These are phyloP conservation scores for Massospora cicadina DNA, from an alignment of 371 early-diverging fungal genomes.

Conservation along the genomic window DNA sequence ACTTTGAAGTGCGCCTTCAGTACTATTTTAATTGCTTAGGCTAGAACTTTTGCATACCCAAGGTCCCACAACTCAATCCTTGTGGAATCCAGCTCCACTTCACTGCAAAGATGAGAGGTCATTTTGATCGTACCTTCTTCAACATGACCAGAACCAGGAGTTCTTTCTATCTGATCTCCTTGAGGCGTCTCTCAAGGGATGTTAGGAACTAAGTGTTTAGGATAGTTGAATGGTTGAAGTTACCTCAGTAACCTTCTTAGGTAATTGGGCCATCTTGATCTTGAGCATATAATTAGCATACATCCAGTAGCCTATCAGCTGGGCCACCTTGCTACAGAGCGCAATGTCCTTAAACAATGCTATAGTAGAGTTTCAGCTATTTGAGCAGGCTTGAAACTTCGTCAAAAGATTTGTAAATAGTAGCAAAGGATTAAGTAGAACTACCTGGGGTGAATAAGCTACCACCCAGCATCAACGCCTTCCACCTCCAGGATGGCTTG, in stretches of 20 bases:
- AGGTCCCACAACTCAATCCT: not conserved
- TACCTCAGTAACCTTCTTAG: not conserved
- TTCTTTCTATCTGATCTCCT: slow-evolving; percentile 36
- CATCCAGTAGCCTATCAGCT: slow-evolving; percentile 49
- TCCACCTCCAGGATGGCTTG: not conserved
- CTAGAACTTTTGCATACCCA: slow-evolving; percentile 32
- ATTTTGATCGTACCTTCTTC: slow-evolving; percentile 31
- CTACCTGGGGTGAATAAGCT: not conserved
- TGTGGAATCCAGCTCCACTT: slow-evolving; percentile 20
- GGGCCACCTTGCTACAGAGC: slow-evolving; percentile 18
- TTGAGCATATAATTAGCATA: slow-evolving; percentile 60
- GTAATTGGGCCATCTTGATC: slow-evolving; percentile 30
- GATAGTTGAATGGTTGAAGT: too few species aligned
- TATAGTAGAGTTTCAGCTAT: not conserved
- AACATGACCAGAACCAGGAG: slow-evolving; percentile 28
- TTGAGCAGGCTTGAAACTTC: not conserved
- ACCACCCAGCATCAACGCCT: not conserved
- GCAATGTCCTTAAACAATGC: slow-evolving; percentile 11
- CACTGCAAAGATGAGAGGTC: slow-evolving; percentile 46
- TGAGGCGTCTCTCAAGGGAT: slow-evolving; percentile 35
- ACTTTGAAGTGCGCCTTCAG: slow-evolving; percentile 1
- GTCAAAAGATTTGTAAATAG: not conserved
- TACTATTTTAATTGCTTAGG: not conserved
- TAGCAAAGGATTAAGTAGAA: not conserved
- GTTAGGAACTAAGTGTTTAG: slow-evolving; percentile 27